Evolutionary conservation across 2,329 filamentous ascomycete genomes (phyloP).

Genomic region (Spiromastix sp.): DNA sequence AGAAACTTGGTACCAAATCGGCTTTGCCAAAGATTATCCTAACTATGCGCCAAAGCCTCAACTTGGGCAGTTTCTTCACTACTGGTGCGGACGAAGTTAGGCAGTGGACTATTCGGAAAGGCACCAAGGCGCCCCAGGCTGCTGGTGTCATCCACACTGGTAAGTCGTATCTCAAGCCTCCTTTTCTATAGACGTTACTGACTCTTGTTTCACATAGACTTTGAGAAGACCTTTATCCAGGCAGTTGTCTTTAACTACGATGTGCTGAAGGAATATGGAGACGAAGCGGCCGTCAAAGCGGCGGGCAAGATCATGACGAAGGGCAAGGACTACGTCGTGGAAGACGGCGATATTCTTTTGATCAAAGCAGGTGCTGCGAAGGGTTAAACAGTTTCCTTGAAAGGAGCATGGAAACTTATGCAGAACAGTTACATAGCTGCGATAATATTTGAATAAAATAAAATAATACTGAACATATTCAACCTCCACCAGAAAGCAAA

Average conservation of each 20-base stretch:
- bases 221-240: conserved; percentile 99
- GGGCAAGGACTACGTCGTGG: conserved; percentile 78
- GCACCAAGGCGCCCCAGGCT: conserved; percentile 93
- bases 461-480: no score
- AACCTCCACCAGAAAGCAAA: no score
- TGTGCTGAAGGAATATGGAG: conserved; percentile 71
- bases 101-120: conserved; percentile 95
- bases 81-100: conserved; percentile 90
- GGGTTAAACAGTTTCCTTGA: conserved; percentile 18
- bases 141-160: conserved; percentile 90
- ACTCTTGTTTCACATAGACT: conserved; percentile 44
- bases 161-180: conserved; percentile 14
- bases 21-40: conserved; percentile 83
- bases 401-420: not conserved
- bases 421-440: no score
- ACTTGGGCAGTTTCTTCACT: conserved; percentile 94
- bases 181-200: not conserved
- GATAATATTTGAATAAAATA: no score
- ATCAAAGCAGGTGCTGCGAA: conserved; percentile 60
- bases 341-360: conserved; percentile 56
- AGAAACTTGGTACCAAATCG: conserved; percentile 76
- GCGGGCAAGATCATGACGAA: conserved; percentile 98
- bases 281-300: conserved; percentile 79
- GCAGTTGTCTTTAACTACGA: conserved; percentile 85
- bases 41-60: conserved; percentile 85